Base-by-base conservation (phyloP, 108 stramenopile genomes). In the Skeletonema menzelii region DNA sequence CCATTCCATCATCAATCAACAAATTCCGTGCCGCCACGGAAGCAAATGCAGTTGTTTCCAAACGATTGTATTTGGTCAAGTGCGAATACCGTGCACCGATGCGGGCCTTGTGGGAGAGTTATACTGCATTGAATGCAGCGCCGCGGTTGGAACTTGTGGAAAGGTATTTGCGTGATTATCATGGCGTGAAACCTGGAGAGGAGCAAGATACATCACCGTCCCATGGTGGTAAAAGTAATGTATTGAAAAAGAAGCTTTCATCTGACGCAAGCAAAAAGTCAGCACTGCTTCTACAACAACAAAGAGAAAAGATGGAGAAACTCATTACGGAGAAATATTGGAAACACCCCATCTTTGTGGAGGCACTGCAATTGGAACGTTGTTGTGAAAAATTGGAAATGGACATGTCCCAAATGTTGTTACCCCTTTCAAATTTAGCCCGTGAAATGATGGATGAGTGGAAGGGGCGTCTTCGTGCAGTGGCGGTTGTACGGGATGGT, bases 21-120 rank as follows among this genome's bases (percentile, higher is more conserved):
- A 91, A 93, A 77, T 92, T 95, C 67, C 82, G 85, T 28, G 77
- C 85, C 27, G 92, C 91, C 11, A 84, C 85, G 63, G 88, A 93
- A 63, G 76, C 89, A 19, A 88, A 93, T 27, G 77, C 85, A 8
- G 89, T 91, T 8, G 89, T 95, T 2, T 82, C 88, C 14, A 93
- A 95, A 64, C 90, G 95, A 8, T 57, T 95, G 58, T 93, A 95
- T 60, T 70, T 95, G 55, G 92, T 95, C 62, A 95, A 95, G 71
- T 88, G 87, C 57, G 95, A 95, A 62, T 95, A 95, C 63, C 90
- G 95, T 11, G 92, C 91, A 31, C 95, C 95, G 5, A 81, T 95
- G 47, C 92, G 95, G 57, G 86, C 90, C 22, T 86, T 89, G 70
- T 73, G 90, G 79, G 95, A 95, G 73, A 87, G 87, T 64, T 92